Evolutionary conservation across 345 rosid genomes (phyloP).

Genomic region (rapeseed (Brassica napus)): Da-Ae NC_063442.1:5269001-5269500

Average conservation of each 20-base stretch:
- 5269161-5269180: no score
- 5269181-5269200: background rate
- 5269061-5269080: no score
- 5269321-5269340: background rate
- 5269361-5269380: no score
- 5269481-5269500: background rate
- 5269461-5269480: constrained; percentile 16
- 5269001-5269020: no score
- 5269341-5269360: background rate
- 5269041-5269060: no score
- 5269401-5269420: background rate
- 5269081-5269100: no score
- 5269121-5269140: no score
- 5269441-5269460: background rate
- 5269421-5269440: background rate
- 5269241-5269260: constrained; percentile 29
- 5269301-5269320: background rate
- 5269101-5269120: no score
- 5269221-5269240: constrained; percentile 35
- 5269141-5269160: no score
- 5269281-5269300: background rate
- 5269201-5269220: constrained; percentile 5
- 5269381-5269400: background rate
- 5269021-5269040: no score
- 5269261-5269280: constrained; percentile 2